Percentiles rank a stretch among this genome's conserved stretches.
phyloP scores from a whole-genome alignment of 2,329 filamentous ascomycete genomes.

The Trichoderma breve region DNA sequence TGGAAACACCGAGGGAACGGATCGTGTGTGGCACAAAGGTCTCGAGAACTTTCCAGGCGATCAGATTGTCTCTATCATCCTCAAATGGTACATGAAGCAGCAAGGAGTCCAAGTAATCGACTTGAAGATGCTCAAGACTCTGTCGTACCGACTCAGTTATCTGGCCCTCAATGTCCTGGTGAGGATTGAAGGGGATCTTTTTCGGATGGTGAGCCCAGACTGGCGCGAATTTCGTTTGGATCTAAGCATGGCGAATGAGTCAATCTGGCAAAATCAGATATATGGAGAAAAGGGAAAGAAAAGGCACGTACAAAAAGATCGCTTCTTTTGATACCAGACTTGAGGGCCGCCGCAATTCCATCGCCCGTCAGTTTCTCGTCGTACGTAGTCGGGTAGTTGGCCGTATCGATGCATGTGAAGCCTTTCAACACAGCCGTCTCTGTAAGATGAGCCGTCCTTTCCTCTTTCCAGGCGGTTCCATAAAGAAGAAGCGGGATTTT shows the following conservation, averaged over 20 bases:
- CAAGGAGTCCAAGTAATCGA: neutral
- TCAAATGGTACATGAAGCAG: neutral
- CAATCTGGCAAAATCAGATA: neutral
- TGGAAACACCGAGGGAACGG: neutral
- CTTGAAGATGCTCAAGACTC: neutral
- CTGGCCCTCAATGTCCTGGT: neutral
- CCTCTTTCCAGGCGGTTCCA: neutral
- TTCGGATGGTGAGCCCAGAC: neutral
- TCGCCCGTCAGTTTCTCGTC: neutral
- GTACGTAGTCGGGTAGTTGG: neutral
- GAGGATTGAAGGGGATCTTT: neutral
- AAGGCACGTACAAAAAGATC: neutral
- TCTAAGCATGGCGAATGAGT: neutral
- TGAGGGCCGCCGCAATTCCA: neutral
- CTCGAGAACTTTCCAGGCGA: neutral
- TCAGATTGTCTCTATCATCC: neutral
- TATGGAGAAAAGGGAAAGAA: neutral
- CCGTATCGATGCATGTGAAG: neutral
- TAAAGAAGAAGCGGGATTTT: neutral
- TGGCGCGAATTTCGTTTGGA: neutral
- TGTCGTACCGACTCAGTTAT: neutral
- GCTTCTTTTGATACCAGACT: neutral
- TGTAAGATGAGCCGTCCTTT: neutral
- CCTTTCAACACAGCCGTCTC: neutral
- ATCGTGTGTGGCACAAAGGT: neutral